Conservation (phyloP, 352 stramenopile species). For the Phytophthora sojae region DNA sequence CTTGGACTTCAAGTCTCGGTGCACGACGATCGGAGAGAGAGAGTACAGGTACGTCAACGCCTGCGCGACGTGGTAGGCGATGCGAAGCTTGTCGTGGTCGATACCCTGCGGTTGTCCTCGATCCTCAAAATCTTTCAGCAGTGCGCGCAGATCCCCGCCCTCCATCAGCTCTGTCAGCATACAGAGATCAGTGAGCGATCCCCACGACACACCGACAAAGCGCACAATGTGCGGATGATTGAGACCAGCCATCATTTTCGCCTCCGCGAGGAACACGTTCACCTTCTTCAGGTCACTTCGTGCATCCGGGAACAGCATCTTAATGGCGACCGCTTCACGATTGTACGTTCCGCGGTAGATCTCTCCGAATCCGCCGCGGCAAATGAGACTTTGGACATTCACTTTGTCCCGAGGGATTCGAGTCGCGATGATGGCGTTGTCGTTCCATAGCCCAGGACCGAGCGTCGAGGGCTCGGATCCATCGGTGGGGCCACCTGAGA, state of each 20-base stretch:
- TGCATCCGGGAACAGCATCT: slow-evolving; percentile 38
- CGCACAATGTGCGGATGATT: slow-evolving; percentile 56
- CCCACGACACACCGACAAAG: slow-evolving; percentile 58
- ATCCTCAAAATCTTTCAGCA: slow-evolving; percentile 31
- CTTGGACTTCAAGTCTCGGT: slow-evolving; percentile 50
- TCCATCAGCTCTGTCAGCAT: slow-evolving; percentile 52
- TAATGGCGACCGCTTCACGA: slow-evolving; percentile 49
- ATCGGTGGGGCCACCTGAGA: slow-evolving; percentile 3
- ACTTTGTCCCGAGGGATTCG: slow-evolving; percentile 18
- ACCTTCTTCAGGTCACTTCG: slow-evolving; percentile 43
- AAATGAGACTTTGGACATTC: slow-evolving; percentile 6
- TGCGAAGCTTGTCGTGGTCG: slow-evolving; percentile 34
- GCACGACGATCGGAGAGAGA: slow-evolving; percentile 37
- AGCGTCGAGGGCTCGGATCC: slow-evolving; percentile 7
- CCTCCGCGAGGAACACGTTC: slow-evolving; percentile 45
- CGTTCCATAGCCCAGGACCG: slow-evolving; percentile 12
- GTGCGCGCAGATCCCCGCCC: slow-evolving; percentile 35
- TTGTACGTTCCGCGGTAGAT: slow-evolving; percentile 54
- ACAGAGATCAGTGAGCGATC: slow-evolving; percentile 37
- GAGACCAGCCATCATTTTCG: slow-evolving; percentile 51
- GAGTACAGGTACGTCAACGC: slow-evolving; percentile 34
- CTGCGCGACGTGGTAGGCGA: slow-evolving; percentile 39
- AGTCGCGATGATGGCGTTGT: slow-evolving; percentile 14
- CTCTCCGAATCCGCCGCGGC: slow-evolving; percentile 42
- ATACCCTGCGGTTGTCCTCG: slow-evolving; percentile 21